Base-by-base conservation (phyloP, 192 early-diverging fungal species). In the Gamsiella multidivaricata region DNA sequence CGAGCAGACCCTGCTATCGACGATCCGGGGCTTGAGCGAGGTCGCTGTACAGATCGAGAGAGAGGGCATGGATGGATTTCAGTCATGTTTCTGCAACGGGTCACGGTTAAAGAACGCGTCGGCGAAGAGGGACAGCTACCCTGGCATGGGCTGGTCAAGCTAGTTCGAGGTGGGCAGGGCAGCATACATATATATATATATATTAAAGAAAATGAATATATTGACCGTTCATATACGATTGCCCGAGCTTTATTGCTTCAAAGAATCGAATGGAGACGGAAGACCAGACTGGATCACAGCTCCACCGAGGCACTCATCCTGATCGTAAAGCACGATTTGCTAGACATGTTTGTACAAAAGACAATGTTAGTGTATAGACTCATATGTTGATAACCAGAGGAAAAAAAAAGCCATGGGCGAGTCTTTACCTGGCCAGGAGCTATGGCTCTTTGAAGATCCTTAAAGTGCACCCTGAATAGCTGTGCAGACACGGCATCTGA, bases 241-340 rank as follows among this genome's bases (percentile, higher is more conserved):
- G 36, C 57, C 65, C 68, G 50, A 46, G n/a, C n/a, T 62, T 65
- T 68, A 57, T 25, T 73, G 28, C 61, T 36, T 59, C 29, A 64
- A 32, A n/a, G 46, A 63, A 55, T n/a, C n/a, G n/a, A 54, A 50
- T 52, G 28, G 25, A 29, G 23, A 36, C 8, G 64, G 58, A 55
- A 80, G 57, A 12, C 70, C 49, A 10, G 61, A 71, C 29, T 70
- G 49, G 22, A 89, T 86, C 32, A 80, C 79, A 1, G 85, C 91
- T 15, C 88, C 90, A n/a, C 93, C 91, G 2, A 92, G 75, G 52
- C 91, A 93, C 15, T 78, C 61, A 29, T 89, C 88, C 23, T 84
- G 82, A 17, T 82, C 67, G 65, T 93, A 94, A 7, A 92, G 47
- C 1, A 84, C 84, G 47, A 88, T 47, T 70, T 85, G 85, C 69